Evolutionary conservation across 1,284 basidiomycete genomes (phyloP).

Genomic region (Flammula alnicola): DNA sequence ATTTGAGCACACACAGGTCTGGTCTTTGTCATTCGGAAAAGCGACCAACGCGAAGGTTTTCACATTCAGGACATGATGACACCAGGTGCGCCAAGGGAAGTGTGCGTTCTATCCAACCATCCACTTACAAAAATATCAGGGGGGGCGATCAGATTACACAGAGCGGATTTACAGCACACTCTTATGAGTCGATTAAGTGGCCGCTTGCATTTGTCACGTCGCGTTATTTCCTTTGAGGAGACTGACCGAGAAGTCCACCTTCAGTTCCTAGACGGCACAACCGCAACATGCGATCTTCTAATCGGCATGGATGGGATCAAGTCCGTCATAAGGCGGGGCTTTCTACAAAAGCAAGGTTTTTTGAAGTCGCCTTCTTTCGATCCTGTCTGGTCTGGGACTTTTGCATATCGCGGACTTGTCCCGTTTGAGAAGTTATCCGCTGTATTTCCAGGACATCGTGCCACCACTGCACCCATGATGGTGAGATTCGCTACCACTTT

Average conservation of each 20-base stretch:
- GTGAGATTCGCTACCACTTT: slow-evolving; percentile 7
- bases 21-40: slow-evolving; percentile 23
- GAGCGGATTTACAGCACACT: slow-evolving; percentile 39
- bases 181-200: slow-evolving; percentile 45
- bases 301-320: slow-evolving; percentile 55
- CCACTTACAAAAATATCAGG: slow-evolving; percentile 15
- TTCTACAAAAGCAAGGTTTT: slow-evolving; percentile 31
- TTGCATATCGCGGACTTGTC: slow-evolving; percentile 38
- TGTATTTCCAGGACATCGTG: slow-evolving; percentile 37
- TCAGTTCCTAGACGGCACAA: slow-evolving; percentile 49
- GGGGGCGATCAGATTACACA: slow-evolving; percentile 26
- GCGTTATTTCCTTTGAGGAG: slow-evolving; percentile 46
- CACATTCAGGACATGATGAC: slow-evolving; percentile 19
- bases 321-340: slow-evolving; percentile 36
- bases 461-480: slow-evolving; percentile 28
- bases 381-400: slow-evolving; percentile 41
- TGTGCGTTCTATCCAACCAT: neutral
- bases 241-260: slow-evolving; percentile 36
- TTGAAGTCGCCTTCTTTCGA: slow-evolving; percentile 31
- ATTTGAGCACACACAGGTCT: slow-evolving; percentile 6
- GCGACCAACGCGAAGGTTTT: slow-evolving; percentile 23
- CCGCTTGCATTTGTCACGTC: slow-evolving; percentile 48
- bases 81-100: slow-evolving; percentile 24
- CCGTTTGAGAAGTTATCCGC: slow-evolving; percentile 32
- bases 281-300: slow-evolving; percentile 49